Evolutionary conservation across 179 eudicot species (phyloP).

Genomic region (Drosera spatulata): DNA sequence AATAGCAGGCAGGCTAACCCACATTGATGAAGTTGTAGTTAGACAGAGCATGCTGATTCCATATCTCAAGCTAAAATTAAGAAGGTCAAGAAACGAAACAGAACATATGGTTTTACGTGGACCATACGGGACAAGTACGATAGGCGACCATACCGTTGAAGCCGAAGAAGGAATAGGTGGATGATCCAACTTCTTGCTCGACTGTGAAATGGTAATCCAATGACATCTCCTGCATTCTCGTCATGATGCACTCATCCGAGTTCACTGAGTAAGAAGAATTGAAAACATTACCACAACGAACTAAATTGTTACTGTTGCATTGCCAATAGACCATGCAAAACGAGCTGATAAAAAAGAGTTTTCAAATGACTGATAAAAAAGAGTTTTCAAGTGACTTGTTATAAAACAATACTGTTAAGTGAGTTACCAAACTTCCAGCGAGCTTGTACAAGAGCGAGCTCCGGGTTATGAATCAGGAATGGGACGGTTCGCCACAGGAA

Average conservation of each 20-base stretch:
- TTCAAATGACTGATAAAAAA: not conserved
- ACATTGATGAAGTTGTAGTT: too few species aligned
- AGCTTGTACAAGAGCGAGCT: constrained; percentile 67
- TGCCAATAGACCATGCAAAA: too few species aligned
- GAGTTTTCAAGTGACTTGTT: too few species aligned
- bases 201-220: constrained; percentile 89
- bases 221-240: constrained; percentile 98
- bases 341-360: too few species aligned
- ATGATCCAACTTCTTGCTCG: constrained; percentile 96
- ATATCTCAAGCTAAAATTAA: not conserved
- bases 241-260: constrained; percentile 76
- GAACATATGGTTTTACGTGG: too few species aligned
- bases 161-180: constrained; percentile 95
- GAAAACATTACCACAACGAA: too few species aligned
- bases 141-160: constrained; percentile 55
- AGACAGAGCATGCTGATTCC: too few species aligned
- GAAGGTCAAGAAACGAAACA: not conserved
- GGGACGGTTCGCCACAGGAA: constrained; percentile 63
- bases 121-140: too few species aligned
- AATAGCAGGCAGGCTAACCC: too few species aligned
- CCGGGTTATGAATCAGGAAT: constrained; percentile 41
- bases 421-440: constrained; percentile 79
- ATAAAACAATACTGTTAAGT: not conserved
- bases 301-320: too few species aligned
- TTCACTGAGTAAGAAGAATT: constrained; percentile 34